A percentile compares a stretch with the other conserved stretches of the same genome.
Evolutionary conservation across 208 protist genomes (phyloP).

Genomic region (Crithidia expoeki): DNA sequence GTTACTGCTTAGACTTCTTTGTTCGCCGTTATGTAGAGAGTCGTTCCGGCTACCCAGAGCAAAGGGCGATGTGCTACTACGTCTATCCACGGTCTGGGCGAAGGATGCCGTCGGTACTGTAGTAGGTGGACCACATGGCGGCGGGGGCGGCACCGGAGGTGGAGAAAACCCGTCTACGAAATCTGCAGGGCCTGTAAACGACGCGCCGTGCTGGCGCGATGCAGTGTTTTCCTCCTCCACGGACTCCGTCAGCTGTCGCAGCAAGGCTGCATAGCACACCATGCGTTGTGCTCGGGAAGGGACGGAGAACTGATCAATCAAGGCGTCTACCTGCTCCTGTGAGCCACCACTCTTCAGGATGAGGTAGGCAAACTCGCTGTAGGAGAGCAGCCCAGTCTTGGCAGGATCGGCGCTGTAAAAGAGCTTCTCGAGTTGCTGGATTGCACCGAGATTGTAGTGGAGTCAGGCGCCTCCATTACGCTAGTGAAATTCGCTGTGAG

Average conservation of each 20-base stretch:
- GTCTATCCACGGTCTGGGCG: too few species aligned
- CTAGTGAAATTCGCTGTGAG: too few species aligned
- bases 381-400: slow-evolving; percentile 31
- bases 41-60: too few species aligned
- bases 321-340: slow-evolving; percentile 36
- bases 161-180: too few species aligned
- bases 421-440: slow-evolving; percentile 32
- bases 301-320: slow-evolving; percentile 35
- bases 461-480: slow-evolving; percentile 1
- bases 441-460: slow-evolving; percentile 6
- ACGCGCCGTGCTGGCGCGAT: background rate
- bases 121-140: too few species aligned
- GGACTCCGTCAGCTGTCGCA: slow-evolving; percentile 28
- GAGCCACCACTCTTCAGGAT: slow-evolving; percentile 37
- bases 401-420: slow-evolving; percentile 28
- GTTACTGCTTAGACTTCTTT: background rate
- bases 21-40: background rate
- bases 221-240: background rate
- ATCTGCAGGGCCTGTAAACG: too few species aligned
- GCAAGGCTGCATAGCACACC: slow-evolving; percentile 31
- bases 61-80: too few species aligned
- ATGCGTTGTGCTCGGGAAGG: slow-evolving; percentile 18
- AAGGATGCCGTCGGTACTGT: too few species aligned
- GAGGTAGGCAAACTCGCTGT: slow-evolving; percentile 38
- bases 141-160: too few species aligned